Evolutionary conservation across 352 stramenopile genomes (phyloP), one percentile per base, ranked within the genome.

Genomic region (Plasmopara muralis): DNA sequence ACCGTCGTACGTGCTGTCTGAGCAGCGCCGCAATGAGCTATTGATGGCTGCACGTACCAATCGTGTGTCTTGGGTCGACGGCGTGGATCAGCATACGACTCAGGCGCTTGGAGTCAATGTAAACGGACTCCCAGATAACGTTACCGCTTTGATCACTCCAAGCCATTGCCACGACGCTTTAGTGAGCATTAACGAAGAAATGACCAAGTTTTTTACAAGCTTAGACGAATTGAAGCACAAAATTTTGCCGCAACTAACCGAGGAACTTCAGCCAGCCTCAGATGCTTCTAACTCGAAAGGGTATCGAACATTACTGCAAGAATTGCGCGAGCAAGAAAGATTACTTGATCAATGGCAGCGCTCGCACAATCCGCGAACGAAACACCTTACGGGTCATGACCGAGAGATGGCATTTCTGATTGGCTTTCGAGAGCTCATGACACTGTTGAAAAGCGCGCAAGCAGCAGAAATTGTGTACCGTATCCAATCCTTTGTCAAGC

Each of bases 401-500:
- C 67, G 64, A 12, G 77, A 89, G 39, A 72, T 79, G 57, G 53
- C 72, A 4, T 92, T 92, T 41, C 30, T 88, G 14, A 16, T 72
- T 16, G 74, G 64, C 0, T 89, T 85, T 55, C 55, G 72, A 9
- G 75, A 89, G 46, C 60, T 92, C 3, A 28, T 89, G 7, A 37
- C 40, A 3, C 30, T 89, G 35, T 52, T 92, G 28, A 89, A 87
- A 56, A 70, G 83, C 18, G 56, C 77, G 12, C 55, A 73, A 14
- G 75, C 74, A 1, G 76, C 77, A 0, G 78, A 92, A 20, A 38
- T 89, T 9, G 82, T 92, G 43, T 88, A 92, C 53, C 71, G 85
- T 31, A 83, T 92, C 47, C 82, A 90, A 48, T 74, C 70, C 10
- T 92, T 92, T 42, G 74, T 90, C 5, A 76, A 84, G 51, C 66